These are phyloP conservation scores for Penicillium alfredii DNA, from an alignment of 495 filamentous ascomycete genomes.

Conservation along the genomic window DNA sequence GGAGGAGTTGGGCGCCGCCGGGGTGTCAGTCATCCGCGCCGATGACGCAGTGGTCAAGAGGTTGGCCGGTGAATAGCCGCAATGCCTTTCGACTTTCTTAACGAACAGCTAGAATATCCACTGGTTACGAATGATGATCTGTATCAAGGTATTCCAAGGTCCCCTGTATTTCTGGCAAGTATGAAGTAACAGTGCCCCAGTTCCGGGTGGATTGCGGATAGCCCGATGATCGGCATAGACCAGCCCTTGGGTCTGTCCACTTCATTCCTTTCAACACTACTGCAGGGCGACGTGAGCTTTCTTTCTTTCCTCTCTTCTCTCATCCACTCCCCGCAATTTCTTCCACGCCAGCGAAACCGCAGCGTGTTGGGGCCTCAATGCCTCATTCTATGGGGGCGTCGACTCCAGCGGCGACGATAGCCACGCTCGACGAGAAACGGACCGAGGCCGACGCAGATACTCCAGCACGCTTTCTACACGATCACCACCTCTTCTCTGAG, in stretches of 20 bases:
- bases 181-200: too few relatives aligned
- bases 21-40: conserved; percentile 47
- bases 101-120: neutral
- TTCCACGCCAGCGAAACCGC: too few relatives aligned
- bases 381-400: conserved; percentile 12
- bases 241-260: too few relatives aligned
- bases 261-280: conserved; percentile 8
- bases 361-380: too few relatives aligned
- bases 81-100: conserved; percentile 1
- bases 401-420: conserved; percentile 21
- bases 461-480: conserved; percentile 9
- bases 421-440: conserved; percentile 19
- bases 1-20: conserved; percentile 47
- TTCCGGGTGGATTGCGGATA: conserved; percentile 11
- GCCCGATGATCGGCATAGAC: conserved; percentile 13
- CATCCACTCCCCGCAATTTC: too few relatives aligned
- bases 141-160: too few relatives aligned
- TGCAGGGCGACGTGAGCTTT: conserved; percentile 17
- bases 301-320: too few relatives aligned
- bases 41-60: conserved; percentile 42
- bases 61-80: conserved; percentile 27
- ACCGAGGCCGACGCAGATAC: conserved; percentile 13
- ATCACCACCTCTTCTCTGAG: conserved; percentile 5
- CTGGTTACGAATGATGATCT: neutral
- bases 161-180: too few relatives aligned